Evolutionary conservation across 495 filamentous ascomycete genomes (phyloP), one percentile per base, ranked within the genome.

Genomic region (Penicillium paxilli): DNA sequence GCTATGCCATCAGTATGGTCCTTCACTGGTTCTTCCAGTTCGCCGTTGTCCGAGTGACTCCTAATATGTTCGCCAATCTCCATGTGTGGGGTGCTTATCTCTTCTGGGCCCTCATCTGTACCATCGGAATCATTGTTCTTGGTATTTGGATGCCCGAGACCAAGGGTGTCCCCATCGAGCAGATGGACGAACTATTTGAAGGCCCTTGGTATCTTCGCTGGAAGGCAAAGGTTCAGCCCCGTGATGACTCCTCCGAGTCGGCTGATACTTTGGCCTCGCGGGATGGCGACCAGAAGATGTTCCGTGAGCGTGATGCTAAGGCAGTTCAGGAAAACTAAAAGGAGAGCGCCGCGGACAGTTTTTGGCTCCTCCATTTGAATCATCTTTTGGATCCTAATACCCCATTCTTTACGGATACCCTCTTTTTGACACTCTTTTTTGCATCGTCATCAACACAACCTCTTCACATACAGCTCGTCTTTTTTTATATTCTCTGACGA

Each of bases 1-100:
- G 71, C 49, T 77, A 78, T 46, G 73, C 71, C 5, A 51, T 62
- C 38, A 76, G 72, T 35, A 78, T 77, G 74, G 64, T 64, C 0
- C 53, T 77, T 23, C 75, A 77, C 52, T 78, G 75, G 75, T 72
- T 75, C 55, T 78, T 76, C 62, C 74, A 77, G 60, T 78, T 78
- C 55, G 74, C 75, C 21, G 74, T 78, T 19, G 75, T 78, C 16
- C 71, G 74, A 5, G 75, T 78, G 16, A 78, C 75, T 2, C 71
- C 71, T 0, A 75, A 75, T 52, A 77, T 78, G 75, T 73, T 79
- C 46, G 68, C 62, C 26, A 64, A 64, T 14, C 54, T 78, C 33
- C 33, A 76, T 46, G 60, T 74, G 16, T 78, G 73, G 74, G 75
- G 75, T 3, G 75, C 75, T 1, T 78, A 76, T 48, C 59, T 77